Percentiles rank a stretch among this genome's conserved stretches.
Conservation (phyloP, 768 basidiomycete genomes). For the Sarcomyxa edulis region DNA sequence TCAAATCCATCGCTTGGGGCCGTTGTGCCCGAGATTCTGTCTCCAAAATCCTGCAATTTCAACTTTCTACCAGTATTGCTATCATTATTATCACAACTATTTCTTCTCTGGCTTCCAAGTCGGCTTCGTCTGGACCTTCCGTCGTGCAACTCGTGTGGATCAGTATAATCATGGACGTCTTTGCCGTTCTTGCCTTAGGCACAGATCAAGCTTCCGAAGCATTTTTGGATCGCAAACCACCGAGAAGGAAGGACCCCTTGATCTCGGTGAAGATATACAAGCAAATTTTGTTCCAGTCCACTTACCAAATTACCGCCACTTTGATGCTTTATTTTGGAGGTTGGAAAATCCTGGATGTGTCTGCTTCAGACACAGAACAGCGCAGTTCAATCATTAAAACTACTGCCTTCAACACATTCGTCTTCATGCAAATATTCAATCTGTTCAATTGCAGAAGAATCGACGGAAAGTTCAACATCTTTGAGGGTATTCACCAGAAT, state of each 20-base stretch:
- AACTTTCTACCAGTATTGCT: constrained; percentile 68
- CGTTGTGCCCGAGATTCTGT: constrained; percentile 81
- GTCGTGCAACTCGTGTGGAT: constrained; percentile 83
- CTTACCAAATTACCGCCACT: constrained; percentile 2
- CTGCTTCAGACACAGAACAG: constrained; percentile 6
- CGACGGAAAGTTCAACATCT: constrained; percentile 63
- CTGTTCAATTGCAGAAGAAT: constrained; percentile 66
- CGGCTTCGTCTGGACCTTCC: constrained; percentile 60
- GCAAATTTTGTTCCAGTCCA: constrained; percentile 24
- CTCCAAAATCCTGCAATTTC: constrained; percentile 76
- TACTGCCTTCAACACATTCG: constrained; percentile 75
- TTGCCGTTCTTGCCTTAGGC: constrained; percentile 76
- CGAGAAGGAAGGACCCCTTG: constrained; percentile 58
- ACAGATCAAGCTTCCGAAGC: constrained; percentile 66
- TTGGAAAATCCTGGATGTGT: neutral
- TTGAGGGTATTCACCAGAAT: constrained; percentile 57
- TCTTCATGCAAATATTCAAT: constrained; percentile 77
- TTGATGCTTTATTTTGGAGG: constrained; percentile 6
- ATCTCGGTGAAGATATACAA: constrained; percentile 76
- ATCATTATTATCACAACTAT: constrained; percentile 73
- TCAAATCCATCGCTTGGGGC: constrained; percentile 80
- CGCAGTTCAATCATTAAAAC: constrained; percentile 64
- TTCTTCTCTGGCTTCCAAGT: constrained; percentile 56
- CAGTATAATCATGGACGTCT: constrained; percentile 79
- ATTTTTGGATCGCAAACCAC: constrained; percentile 66